phyloP scores from a whole-genome alignment of 306 rosid species.

The Rosa multiflora region DNA sequence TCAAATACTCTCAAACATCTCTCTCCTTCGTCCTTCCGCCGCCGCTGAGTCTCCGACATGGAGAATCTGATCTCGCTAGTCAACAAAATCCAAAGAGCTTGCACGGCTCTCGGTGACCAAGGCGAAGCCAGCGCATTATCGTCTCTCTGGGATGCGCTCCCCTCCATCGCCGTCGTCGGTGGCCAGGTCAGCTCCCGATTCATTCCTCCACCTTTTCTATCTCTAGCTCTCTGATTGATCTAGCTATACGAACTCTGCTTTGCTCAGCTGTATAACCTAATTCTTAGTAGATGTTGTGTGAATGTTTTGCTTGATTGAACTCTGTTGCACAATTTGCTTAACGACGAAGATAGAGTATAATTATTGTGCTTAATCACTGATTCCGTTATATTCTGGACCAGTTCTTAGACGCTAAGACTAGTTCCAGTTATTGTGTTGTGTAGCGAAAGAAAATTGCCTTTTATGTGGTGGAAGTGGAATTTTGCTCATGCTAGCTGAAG shows the following conservation, averaged over 20 bases:
- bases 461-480: neutral
- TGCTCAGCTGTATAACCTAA: neutral
- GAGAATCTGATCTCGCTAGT: conserved; percentile 83
- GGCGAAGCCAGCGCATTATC: conserved; percentile 88
- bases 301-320: neutral
- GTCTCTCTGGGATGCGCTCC: conserved; percentile 93
- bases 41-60: conserved; percentile 38
- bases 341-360: neutral
- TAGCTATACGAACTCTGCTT: neutral
- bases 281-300: neutral
- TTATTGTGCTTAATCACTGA: neutral
- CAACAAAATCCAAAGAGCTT: conserved; percentile 93
- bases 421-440: neutral
- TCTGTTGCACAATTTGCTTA: neutral
- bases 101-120: conserved; percentile 93
- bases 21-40: conserved; percentile 12
- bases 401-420: neutral
- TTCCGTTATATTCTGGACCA: neutral
- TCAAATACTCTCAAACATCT: too few species aligned
- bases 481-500: neutral
- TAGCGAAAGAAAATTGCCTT: neutral
- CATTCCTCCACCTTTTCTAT: neutral
- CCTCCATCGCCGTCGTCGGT: conserved; percentile 96
- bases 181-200: conserved; percentile 75
- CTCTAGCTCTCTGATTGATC: neutral